Base-by-base conservation (phyloP, 495 filamentous ascomycete genomes). In the Aspergillus kassunensis region DNA sequence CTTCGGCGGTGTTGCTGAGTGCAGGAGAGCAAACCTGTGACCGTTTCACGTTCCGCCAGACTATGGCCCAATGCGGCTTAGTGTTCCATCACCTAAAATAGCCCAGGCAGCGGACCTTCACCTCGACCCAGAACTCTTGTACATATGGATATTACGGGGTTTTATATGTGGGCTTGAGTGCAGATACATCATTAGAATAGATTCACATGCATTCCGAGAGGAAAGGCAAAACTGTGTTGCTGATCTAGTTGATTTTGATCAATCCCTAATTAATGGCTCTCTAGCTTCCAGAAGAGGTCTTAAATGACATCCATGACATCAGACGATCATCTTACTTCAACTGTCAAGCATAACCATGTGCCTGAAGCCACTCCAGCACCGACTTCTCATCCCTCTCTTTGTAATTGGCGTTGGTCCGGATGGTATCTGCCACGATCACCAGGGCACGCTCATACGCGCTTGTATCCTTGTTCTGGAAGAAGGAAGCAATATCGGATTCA, bases 401-500 rank as follows among this genome's bases (percentile, higher is more conserved):
- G 70, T 92, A 97, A 18, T 78, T 80, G 6, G 87, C 88, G 62
- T 89, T 86, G 6, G 85, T 87, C 20, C 77, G 74, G 46, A 97
- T 86, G 54, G 82, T 89, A 64, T 97, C 91, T 56, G 81, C 79
- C 42, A 90, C 84, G 60, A 91, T 84, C 57, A 84, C 79, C 41
- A 97, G 64, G 10, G 85, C 87, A 33, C 90, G 83, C 60, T 90
- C 86, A 68, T 86, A 96, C 6, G 82, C 89, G 57, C 79, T 81
- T 15, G 83, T 91, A 63, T 95, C 85, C 69, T 90, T 93, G 51
- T 77, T 78, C 56, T 80, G 72, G 73, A 97, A 97, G 75, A 98
- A 97, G 6, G 64, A 64, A 40, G 83, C 73, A 59, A 98, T 96
- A 37, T 96, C 91, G 50, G 80, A 72, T 52, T 85, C 79, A n/a